These are phyloP conservation scores for Sequoiadendron giganteum DNA, from an alignment of 75 land plant genomes.

Conservation along the genomic window DNA sequence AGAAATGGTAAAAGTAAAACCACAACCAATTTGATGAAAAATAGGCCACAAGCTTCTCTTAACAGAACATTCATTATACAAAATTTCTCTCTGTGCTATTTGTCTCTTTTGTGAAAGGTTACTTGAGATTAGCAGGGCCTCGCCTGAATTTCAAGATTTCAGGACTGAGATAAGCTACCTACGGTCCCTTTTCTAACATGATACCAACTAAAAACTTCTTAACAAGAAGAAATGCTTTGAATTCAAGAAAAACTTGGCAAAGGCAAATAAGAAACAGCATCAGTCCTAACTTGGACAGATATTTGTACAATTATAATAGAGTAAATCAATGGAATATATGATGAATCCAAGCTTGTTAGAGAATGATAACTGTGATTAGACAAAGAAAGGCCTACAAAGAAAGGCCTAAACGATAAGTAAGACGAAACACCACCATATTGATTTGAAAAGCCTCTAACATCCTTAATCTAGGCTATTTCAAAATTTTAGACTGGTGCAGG, in stretches of 20 bases:
- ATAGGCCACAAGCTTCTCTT: neutral
- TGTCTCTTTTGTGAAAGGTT: neutral
- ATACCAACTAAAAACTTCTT: neutral
- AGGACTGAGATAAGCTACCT: neutral
- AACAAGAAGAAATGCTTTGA: neutral
- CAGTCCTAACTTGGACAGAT: neutral
- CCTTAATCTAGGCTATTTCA: too few species aligned
- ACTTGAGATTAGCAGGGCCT: conserved; percentile 1
- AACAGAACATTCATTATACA: neutral
- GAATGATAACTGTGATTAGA: neutral
- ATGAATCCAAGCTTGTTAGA: neutral
- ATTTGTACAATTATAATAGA: neutral
- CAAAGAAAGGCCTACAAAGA: too few species aligned
- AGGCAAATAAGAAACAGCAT: neutral
- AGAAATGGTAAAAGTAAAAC: too few species aligned
- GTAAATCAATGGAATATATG: neutral
- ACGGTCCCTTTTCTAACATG: neutral
- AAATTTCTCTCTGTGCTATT: neutral
- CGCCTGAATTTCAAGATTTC: neutral
- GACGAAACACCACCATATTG: neutral
- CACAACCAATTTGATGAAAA: neutral
- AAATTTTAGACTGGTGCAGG: too few species aligned
- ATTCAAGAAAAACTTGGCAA: neutral
- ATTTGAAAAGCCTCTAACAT: neutral
- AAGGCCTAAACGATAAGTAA: too few species aligned